Evolutionary conservation across 257 asterid species (phyloP).

Genomic region (Solanum neorickii): DNA sequence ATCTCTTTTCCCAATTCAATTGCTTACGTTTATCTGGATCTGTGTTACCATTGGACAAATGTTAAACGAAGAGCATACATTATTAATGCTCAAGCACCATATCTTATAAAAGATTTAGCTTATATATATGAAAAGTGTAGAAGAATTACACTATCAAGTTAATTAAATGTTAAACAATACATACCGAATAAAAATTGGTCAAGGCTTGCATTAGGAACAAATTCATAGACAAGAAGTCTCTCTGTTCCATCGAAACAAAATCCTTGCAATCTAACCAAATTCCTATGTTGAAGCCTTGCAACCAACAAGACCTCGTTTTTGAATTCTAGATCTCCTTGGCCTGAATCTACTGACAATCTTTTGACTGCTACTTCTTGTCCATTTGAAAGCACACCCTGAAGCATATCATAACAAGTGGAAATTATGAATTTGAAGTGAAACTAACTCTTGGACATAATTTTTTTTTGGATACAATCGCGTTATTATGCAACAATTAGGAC

Average conservation of each 20-base stretch:
- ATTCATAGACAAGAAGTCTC: slow-evolving; percentile 9
- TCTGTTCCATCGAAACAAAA: neutral
- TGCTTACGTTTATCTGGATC: neutral
- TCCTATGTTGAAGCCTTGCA: neutral
- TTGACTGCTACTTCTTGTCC: neutral
- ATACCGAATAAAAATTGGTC: slow-evolving; percentile 15
- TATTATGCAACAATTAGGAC: neutral
- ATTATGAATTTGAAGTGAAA: too few relatives aligned
- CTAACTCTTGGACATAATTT: too few relatives aligned
- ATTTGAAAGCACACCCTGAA: neutral
- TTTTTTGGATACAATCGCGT: too few relatives aligned
- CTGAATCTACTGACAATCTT: neutral
- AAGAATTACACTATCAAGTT: neutral
- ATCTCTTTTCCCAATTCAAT: neutral
- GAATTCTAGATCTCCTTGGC: neutral
- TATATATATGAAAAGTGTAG: neutral
- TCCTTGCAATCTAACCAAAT: neutral
- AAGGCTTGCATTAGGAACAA: slow-evolving; percentile 16
- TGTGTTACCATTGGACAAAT: neutral
- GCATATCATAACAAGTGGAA: neutral
- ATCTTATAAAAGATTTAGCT: neutral
- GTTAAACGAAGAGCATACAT: neutral
- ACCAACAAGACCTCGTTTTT: neutral
- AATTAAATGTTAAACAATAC: neutral
- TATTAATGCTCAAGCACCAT: neutral